These are phyloP conservation scores for Talaromyces trachyspermus DNA, from an alignment of 495 filamentous ascomycete species.

Conservation along the genomic window DNA sequence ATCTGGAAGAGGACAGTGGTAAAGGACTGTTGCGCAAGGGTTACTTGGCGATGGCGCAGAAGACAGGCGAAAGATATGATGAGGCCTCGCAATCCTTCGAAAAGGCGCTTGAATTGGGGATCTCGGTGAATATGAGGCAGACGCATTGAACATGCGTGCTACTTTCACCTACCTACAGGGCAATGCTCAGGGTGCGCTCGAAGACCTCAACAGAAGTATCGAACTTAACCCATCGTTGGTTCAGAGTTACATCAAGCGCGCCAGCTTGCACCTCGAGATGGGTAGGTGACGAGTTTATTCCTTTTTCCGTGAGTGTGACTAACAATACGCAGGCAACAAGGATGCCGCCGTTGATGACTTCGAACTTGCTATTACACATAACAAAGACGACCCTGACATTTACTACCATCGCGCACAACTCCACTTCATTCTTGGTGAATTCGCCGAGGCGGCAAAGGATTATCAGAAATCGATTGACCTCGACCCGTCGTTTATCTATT, in stretches of 20 bases:
- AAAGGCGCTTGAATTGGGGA: constrained; percentile 76
- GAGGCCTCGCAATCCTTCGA: constrained; percentile 80
- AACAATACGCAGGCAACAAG: constrained; percentile 57
- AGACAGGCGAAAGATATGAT: constrained; percentile 83
- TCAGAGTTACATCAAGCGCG: constrained; percentile 97
- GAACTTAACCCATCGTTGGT: constrained; percentile 80
- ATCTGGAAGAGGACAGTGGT: constrained; percentile 70
- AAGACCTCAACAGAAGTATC: constrained; percentile 83
- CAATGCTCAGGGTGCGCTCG: constrained; percentile 72
- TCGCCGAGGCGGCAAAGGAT: constrained; percentile 88
- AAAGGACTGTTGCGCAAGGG: constrained; percentile 80
- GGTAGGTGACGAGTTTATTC: constrained; percentile 45
- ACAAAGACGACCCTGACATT: constrained; percentile 88
- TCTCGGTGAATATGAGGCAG: constrained; percentile 71
- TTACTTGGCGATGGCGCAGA: constrained; percentile 68
- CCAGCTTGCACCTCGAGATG: constrained; percentile 94
- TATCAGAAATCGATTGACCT: constrained; percentile 99
- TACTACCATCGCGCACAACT: constrained; percentile 99
- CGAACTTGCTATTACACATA: constrained; percentile 73
- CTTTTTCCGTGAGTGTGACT: constrained; percentile 16
- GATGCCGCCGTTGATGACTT: constrained; percentile 86
- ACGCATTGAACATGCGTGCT: constrained; percentile 91
- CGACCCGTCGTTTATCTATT: constrained; percentile 94
- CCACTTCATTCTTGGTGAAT: constrained; percentile 94
- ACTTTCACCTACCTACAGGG: constrained; percentile 91